Evolutionary conservation across 2,329 filamentous ascomycete genomes (phyloP), one percentile per base, ranked within the genome.

Genomic region (Microcyclospora pomicola): DNA sequence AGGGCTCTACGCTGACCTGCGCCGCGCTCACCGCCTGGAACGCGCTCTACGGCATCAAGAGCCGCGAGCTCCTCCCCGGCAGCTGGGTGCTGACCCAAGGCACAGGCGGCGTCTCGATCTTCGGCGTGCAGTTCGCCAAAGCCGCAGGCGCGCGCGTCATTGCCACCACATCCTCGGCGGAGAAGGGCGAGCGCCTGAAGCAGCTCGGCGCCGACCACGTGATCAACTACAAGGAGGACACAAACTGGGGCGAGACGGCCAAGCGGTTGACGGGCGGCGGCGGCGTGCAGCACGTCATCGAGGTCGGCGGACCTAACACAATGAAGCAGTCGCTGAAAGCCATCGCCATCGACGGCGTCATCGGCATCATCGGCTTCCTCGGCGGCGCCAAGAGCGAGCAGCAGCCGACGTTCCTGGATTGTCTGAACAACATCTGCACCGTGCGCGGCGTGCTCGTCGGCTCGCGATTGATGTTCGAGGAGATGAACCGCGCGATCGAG

Each of bases 61-160:
- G 57, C 32, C 54, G 53, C 40, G 49, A 50, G 6, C 40, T 63
- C 6, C 56, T 52, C 42, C 50, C 59, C 1, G 64, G 61, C 2
- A 52, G 63, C 32, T 63, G 54, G 37, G 75, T 83, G 2, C 65
- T 83, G 27, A 76, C 76, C 1, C 75, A 82, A 57, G 79, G 78
- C n/a, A 82, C 77, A 0, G 78, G 79, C 14, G 78, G 78, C 41
- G 78, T 82, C 6, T 73, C 68, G 44, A 66, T 81, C 42, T 80
- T 80, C 41, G 77, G 69, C 3, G 55, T 81, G n/a, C 77, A 71
- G 55, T 68, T 69, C 42, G 66, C 66, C 24, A 66, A 67, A 40
- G 69, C 71, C 0, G 65, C 65, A 0, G 72, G 71, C 19, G 73
- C 72, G 0, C 64, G 54, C 6, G 71, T 77, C 36, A 72, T 77